These are phyloP conservation scores for Cymbidium sinense DNA, from an alignment of 106 monocot species.

Conservation along the genomic window DNA sequence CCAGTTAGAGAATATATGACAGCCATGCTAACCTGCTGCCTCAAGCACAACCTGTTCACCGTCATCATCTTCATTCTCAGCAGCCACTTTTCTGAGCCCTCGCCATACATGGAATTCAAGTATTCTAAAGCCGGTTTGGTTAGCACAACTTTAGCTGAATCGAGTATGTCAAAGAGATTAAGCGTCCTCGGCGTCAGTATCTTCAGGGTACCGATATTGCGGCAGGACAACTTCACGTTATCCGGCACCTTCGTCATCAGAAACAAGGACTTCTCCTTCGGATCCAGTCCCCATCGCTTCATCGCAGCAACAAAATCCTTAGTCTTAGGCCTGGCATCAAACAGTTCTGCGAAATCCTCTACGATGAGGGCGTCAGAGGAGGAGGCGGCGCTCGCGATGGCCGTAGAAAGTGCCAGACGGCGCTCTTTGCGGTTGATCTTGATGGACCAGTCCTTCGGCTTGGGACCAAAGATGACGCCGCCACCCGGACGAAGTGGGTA, in stretches of 20 bases:
- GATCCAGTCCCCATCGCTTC: slow-evolving; percentile 79
- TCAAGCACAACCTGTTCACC: not conserved
- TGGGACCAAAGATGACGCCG: slow-evolving; percentile 90
- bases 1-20: not conserved
- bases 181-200: slow-evolving; percentile 88
- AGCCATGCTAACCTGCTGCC: not conserved
- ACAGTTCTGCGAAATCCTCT: slow-evolving; percentile 55
- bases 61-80: slow-evolving; percentile 5
- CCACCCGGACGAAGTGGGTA: slow-evolving; percentile 93
- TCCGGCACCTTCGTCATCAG: slow-evolving; percentile 67
- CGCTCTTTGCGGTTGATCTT: slow-evolving; percentile 99
- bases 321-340: slow-evolving; percentile 48
- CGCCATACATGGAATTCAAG: slow-evolving; percentile 72
- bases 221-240: slow-evolving; percentile 49
- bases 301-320: slow-evolving; percentile 73
- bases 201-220: slow-evolving; percentile 96
- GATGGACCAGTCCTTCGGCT: slow-evolving; percentile 89
- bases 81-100: slow-evolving; percentile 3
- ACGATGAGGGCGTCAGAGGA: slow-evolving; percentile 54
- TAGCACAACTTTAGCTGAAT: slow-evolving; percentile 67
- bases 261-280: slow-evolving; percentile 65
- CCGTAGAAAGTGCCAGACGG: slow-evolving; percentile 82
- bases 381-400: slow-evolving; percentile 62
- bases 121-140: slow-evolving; percentile 64
- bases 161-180: slow-evolving; percentile 78